These are phyloP conservation scores for Glycine latifolia DNA, from an alignment of 306 rosid species.

Conservation along the genomic window DNA sequence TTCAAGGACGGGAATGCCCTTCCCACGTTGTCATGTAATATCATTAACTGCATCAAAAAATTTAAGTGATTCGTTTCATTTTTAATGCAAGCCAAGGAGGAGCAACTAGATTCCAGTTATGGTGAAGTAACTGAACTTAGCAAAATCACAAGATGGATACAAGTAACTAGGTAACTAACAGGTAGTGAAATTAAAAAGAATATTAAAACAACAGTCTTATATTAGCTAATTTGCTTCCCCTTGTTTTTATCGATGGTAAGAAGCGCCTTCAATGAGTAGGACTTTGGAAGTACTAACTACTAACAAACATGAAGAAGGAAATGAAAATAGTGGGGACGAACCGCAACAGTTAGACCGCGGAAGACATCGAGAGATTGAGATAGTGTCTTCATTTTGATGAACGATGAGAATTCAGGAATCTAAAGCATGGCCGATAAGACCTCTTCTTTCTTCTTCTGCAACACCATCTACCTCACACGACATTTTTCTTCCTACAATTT, in stretches of 20 bases:
- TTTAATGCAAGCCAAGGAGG: background rate
- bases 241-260: background rate
- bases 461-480: conserved; percentile 46
- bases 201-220: background rate
- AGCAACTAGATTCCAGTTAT: background rate
- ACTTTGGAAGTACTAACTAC: background rate
- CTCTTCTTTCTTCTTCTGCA: conserved; percentile 47
- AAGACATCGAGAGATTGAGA: conserved; percentile 71
- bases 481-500: conserved; percentile 51
- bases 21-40: conserved; percentile 80
- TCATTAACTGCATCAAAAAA: conserved; percentile 67
- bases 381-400: conserved; percentile 44
- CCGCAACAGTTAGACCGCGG: conserved; percentile 85
- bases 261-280: background rate
- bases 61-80: background rate
- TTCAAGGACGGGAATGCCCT: conserved; percentile 78
- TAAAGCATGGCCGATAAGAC: conserved; percentile 40
- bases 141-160: conserved; percentile 3
- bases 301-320: conserved; percentile 14
- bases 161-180: background rate
- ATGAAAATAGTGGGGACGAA: conserved; percentile 38
- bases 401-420: conserved; percentile 41
- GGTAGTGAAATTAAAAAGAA: background rate
- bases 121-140: background rate
- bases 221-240: background rate